Evolutionary conservation across 305 asterid genomes (phyloP).

Genomic region (Fraxinus velutina): DNA sequence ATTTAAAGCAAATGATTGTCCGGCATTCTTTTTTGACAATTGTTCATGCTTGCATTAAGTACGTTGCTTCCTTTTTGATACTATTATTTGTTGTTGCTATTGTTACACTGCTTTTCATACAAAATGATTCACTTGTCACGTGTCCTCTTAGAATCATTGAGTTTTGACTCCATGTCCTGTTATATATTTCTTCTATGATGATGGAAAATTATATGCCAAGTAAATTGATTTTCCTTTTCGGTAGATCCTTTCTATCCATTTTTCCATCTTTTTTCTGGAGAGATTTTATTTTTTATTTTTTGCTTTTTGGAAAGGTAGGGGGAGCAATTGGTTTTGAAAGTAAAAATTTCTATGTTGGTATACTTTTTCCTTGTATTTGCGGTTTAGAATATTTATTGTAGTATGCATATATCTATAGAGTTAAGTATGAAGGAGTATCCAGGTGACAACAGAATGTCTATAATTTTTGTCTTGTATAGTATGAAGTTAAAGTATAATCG

Average conservation of each 20-base stretch:
- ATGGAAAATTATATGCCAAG: constrained; percentile 12
- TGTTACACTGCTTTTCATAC: constrained; percentile 14
- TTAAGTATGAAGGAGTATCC: not conserved
- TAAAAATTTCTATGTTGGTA: not conserved
- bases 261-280: not conserved
- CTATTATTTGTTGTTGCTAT: constrained; percentile 22
- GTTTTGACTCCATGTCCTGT: constrained; percentile 15
- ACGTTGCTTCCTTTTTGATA: constrained; percentile 30
- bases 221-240: constrained; percentile 7
- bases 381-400: constrained; percentile 1
- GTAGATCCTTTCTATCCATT: not conserved
- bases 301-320: not conserved
- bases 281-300: not conserved
- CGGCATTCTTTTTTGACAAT: constrained; percentile 97
- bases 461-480: not conserved
- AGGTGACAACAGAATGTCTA: not conserved
- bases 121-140: constrained; percentile 1
- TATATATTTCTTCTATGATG: constrained; percentile 10
- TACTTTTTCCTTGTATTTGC: not conserved
- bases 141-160: constrained; percentile 17
- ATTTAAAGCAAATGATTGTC: constrained; percentile 95
- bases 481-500: not conserved
- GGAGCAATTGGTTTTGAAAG: not conserved
- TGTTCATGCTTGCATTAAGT: constrained; percentile 98
- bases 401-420: not conserved